Evolutionary conservation across 2,329 filamentous ascomycete species (phyloP).

Genomic region (Diaporthe citriasiana): DNA sequence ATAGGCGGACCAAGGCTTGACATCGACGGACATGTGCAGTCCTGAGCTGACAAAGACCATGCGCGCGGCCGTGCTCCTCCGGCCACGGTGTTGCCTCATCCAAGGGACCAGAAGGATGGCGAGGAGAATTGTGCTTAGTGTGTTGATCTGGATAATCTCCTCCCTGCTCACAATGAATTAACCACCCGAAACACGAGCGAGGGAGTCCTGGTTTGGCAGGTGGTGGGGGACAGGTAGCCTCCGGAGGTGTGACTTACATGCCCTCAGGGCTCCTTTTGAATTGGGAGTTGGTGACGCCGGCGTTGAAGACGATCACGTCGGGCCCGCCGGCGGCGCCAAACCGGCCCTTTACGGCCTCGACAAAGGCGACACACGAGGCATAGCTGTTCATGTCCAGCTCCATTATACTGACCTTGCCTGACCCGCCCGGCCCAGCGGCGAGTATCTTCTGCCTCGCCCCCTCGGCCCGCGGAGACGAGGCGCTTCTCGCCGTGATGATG

Average conservation of each 20-base stretch:
- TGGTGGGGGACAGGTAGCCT: neutral
- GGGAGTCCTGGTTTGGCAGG: too few relatives aligned
- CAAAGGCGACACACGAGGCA: slow-evolving; percentile 46
- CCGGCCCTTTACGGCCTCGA: slow-evolving; percentile 45
- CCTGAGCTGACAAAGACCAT: slow-evolving; percentile 47
- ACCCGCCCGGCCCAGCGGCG: slow-evolving; percentile 41
- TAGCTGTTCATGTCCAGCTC: slow-evolving; percentile 49
- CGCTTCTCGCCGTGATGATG: slow-evolving; percentile 56
- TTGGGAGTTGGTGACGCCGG: slow-evolving; percentile 45
- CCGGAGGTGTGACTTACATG: slow-evolving; percentile 45
- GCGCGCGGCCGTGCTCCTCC: slow-evolving; percentile 46
- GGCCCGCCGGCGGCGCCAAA: slow-evolving; percentile 45
- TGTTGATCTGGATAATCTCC: slow-evolving; percentile 70
- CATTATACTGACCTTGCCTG: slow-evolving; percentile 44
- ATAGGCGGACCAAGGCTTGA: slow-evolving; percentile 44
- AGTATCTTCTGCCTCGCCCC: slow-evolving; percentile 54
- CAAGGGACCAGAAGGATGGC: slow-evolving; percentile 65
- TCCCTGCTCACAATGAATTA: slow-evolving; percentile 53
- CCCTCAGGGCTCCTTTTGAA: slow-evolving; percentile 46
- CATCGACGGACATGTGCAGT: slow-evolving; percentile 44
- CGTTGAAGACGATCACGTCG: slow-evolving; percentile 49
- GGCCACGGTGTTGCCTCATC: slow-evolving; percentile 50
- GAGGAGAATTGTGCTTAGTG: slow-evolving; percentile 68
- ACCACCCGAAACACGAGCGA: neutral
- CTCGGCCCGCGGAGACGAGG: slow-evolving; percentile 50